Evolutionary conservation across 1,284 basidiomycete species (phyloP).

Genomic region (Mrakiaceae sp.): DNA sequence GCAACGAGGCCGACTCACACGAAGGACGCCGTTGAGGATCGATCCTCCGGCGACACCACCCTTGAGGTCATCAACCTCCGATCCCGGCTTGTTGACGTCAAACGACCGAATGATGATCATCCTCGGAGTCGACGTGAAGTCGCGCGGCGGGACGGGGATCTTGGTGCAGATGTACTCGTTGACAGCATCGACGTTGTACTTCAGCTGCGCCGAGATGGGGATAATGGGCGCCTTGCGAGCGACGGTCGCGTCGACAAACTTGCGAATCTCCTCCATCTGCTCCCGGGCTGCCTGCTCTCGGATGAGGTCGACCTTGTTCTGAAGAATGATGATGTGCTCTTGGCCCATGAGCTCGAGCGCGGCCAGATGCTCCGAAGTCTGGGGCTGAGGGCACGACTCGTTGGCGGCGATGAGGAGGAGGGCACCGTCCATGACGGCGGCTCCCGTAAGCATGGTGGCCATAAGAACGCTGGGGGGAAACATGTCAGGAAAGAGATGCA

Average conservation of each 20-base stretch:
- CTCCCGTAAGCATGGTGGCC: conserved; percentile 99
- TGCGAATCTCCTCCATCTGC: conserved; percentile 82
- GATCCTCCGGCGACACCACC: conserved; percentile 97
- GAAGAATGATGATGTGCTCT: conserved; percentile 93
- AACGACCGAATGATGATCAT: conserved; percentile 99
- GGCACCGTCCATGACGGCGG: conserved; percentile 98
- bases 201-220: conserved; percentile 94
- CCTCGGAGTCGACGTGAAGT: conserved; percentile 82
- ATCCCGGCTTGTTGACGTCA: conserved; percentile 98
- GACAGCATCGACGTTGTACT: conserved; percentile 99
- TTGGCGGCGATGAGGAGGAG: conserved; percentile 90
- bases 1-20: conserved; percentile 26
- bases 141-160: conserved; percentile 85
- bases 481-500: conserved; percentile 5
- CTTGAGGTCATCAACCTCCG: conserved; percentile 92
- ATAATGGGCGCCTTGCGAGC: conserved; percentile 95
- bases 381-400: conserved; percentile 96
- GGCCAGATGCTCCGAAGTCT: conserved; percentile 95
- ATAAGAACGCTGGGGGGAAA: conserved; percentile 56
- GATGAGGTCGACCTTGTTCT: conserved; percentile 95
- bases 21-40: conserved; percentile 84
- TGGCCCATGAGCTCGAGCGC: conserved; percentile 97
- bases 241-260: conserved; percentile 92
- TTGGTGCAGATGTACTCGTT: conserved; percentile 97
- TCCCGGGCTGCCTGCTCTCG: conserved; percentile 82